phyloP scores from a whole-genome alignment of 164 flowering plant species.

The Chimonanthus salicifolius region DNA sequence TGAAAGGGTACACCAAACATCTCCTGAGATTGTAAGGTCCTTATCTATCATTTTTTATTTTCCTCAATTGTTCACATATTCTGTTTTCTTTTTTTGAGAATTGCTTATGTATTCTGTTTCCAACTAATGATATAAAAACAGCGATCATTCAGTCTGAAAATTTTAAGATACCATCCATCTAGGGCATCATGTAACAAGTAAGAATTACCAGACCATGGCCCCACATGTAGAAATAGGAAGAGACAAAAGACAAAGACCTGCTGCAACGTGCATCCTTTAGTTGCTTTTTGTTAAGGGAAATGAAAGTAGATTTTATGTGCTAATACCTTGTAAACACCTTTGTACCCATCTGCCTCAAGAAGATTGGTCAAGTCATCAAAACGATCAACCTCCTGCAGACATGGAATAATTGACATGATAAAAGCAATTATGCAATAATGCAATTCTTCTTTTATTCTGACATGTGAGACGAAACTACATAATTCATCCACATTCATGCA shows the following conservation, averaged over 20 bases:
- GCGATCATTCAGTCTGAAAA: neutral
- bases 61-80: neutral
- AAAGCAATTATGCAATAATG: neutral
- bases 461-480: neutral
- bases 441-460: neutral
- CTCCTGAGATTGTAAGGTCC: neutral
- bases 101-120: neutral
- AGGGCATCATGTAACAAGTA: no score
- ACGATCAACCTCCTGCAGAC: constrained; percentile 72
- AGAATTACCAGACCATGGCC: neutral
- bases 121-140: neutral
- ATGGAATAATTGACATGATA: neutral
- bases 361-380: constrained; percentile 50
- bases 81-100: neutral
- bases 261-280: neutral
- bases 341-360: constrained; percentile 55
- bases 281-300: neutral
- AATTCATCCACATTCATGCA: no score
- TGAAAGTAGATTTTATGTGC: neutral
- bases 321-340: constrained; percentile 73
- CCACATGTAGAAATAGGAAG: neutral
- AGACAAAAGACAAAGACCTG: neutral
- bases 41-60: neutral
- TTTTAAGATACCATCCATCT: no score
- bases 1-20: neutral